These are phyloP conservation scores for Tolypocladium album DNA, from an alignment of 2,329 filamentous ascomycete genomes.

Conservation along the genomic window DNA sequence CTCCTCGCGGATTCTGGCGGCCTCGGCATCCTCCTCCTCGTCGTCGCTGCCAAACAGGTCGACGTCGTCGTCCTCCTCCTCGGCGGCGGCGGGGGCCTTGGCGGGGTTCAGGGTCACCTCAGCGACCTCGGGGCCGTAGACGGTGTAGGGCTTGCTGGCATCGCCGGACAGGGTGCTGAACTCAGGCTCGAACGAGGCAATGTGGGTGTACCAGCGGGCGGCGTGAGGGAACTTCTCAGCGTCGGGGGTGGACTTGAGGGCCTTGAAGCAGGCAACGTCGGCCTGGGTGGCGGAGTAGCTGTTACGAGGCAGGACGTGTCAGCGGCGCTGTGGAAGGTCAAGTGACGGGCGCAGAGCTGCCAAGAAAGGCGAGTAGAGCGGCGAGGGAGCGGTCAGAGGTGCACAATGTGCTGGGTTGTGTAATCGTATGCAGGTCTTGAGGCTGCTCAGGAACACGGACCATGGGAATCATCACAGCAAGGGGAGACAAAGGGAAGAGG, in stretches of 20 bases:
- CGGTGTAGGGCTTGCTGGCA: constrained; percentile 75
- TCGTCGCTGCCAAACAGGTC: constrained; percentile 91
- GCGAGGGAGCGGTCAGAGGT: background rate
- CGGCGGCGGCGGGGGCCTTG: constrained; percentile 61
- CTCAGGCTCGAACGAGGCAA: constrained; percentile 83
- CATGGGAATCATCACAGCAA: background rate
- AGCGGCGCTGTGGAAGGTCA: background rate
- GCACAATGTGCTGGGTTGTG: background rate
- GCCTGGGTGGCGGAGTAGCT: constrained; percentile 71
- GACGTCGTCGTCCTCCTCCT: constrained; percentile 71
- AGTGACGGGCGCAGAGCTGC: background rate
- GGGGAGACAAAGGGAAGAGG: background rate
- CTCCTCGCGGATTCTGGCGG: constrained; percentile 73
- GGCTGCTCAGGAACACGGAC: background rate
- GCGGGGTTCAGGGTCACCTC: constrained; percentile 77
- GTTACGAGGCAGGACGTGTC: constrained; percentile 2
- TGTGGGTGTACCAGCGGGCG: constrained; percentile 98
- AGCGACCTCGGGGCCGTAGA: constrained; percentile 77
- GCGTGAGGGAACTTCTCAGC: constrained; percentile 85
- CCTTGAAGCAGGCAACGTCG: constrained; percentile 93
- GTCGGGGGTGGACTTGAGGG: constrained; percentile 63
- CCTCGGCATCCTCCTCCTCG: constrained; percentile 89
- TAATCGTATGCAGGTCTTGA: background rate
- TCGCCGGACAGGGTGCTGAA: constrained; percentile 88
- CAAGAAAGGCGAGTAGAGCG: background rate